These are phyloP conservation scores for Cokeromyces recurvatus DNA, from an alignment of 371 early-diverging fungal genomes.

Conservation along the genomic window DNA sequence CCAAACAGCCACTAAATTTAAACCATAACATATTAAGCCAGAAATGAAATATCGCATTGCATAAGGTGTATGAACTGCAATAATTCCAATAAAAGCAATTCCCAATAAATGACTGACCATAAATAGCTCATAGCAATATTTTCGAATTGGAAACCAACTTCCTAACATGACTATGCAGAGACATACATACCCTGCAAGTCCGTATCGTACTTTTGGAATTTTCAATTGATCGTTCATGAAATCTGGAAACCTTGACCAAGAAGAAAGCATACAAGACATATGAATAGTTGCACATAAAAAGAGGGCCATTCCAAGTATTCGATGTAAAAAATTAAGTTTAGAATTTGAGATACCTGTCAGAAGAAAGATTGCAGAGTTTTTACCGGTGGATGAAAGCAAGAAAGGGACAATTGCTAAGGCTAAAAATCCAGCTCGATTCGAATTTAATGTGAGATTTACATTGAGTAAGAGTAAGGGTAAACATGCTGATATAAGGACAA, in stretches of 20 bases:
- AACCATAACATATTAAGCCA: slow-evolving; percentile 43
- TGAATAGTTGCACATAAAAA: slow-evolving; percentile 49
- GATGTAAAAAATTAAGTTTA: slow-evolving; percentile 49
- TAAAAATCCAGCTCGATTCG: slow-evolving; percentile 57
- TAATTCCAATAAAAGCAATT: slow-evolving; percentile 46
- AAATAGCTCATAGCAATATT: slow-evolving; percentile 46
- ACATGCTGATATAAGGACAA: slow-evolving; percentile 34
- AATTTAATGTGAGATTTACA: slow-evolving; percentile 44
- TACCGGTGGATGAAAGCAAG: slow-evolving; percentile 52
- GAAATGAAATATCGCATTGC: slow-evolving; percentile 57
- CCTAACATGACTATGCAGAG: slow-evolving; percentile 46
- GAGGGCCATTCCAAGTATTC: slow-evolving; percentile 40
- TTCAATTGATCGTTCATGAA: slow-evolving; percentile 35
- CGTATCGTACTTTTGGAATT: slow-evolving; percentile 45
- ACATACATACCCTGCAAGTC: slow-evolving; percentile 47
- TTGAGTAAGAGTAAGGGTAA: slow-evolving; percentile 38
- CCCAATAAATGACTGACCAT: slow-evolving; percentile 44
- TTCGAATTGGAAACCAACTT: slow-evolving; percentile 48
- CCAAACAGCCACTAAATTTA: slow-evolving; percentile 53
- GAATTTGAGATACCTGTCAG: slow-evolving; percentile 54
- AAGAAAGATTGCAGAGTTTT: slow-evolving; percentile 46
- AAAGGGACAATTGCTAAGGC: slow-evolving; percentile 51
- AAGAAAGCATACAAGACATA: slow-evolving; percentile 40
- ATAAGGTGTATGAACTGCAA: slow-evolving; percentile 55
- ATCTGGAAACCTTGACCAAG: slow-evolving; percentile 45